Evolutionary conservation across 2,329 filamentous ascomycete species (phyloP), one percentile per base, ranked within the genome.

Genomic region (Nemania sp.): DNA sequence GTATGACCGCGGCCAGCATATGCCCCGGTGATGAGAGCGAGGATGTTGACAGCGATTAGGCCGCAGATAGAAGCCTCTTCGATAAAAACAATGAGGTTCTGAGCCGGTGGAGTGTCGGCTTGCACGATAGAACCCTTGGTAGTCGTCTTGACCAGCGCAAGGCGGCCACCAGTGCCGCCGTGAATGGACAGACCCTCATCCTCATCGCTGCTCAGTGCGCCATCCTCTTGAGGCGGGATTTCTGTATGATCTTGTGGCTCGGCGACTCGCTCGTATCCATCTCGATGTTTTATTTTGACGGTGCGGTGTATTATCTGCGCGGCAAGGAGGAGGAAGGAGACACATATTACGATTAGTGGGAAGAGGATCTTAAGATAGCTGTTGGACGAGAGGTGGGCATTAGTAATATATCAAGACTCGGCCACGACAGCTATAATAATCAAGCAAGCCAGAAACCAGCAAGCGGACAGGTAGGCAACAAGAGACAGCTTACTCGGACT

Each of bases 311-410:
- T 70, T 63, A 80, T 75, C 66, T 86, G 83, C 63, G 80, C 68
- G 54, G 80, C 63, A 52, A 96, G 80, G 62, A 85, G 78, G 47
- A 89, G 69, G 61, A 92, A 70, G 6, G 94, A 97, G 22, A 88
- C 64, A 59, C 74, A 80, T 71, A 91, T 83, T 53, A 88, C 78
- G 57, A 86, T 74, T 56, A 94, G 76, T 49, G 94, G 94, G 49
- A 97, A 79, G 41, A 96, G 77, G 56, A 90, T 84, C 72, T 90
- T 86, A 49, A 96, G 81, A 71, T 89, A 92, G 71, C 90, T 93
- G 69, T 60, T 59, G 58, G 50, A 36, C 56, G 46, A 19, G 34
- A 1, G 30, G 52, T 34, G 20, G 43, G 36, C 20, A 42, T 49
- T 24, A 61, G 49, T 30, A 12, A 15, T 20, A 26, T 26, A 9